These are phyloP conservation scores for Ceriops zippeliana DNA, from an alignment of 345 rosid species.

Conservation along the genomic window DNA sequence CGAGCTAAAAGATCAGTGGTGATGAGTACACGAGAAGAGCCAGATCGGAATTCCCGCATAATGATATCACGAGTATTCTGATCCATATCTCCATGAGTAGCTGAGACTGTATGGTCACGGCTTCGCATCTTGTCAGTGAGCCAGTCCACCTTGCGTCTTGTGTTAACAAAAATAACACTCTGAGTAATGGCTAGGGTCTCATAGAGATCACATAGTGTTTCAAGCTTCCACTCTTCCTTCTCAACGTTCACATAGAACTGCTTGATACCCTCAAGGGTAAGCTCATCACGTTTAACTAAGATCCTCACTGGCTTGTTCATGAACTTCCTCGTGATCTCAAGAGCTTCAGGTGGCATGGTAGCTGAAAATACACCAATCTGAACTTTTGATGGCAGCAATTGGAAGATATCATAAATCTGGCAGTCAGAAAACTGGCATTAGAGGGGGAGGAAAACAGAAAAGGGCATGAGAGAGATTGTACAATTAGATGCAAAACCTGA, in stretches of 20 bases:
- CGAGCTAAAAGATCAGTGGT: conserved; percentile 51
- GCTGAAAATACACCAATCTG: conserved; percentile 33
- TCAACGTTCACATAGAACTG: conserved; percentile 30
- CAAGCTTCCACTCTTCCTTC: conserved; percentile 30
- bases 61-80: conserved; percentile 54
- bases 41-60: conserved; percentile 50
- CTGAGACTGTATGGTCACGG: conserved; percentile 32
- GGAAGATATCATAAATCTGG: conserved; percentile 32
- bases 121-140: conserved; percentile 33
- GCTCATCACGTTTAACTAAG: conserved; percentile 34
- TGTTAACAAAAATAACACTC: conserved; percentile 33
- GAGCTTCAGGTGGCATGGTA: conserved; percentile 35
- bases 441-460: background rate
- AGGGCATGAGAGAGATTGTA: background rate
- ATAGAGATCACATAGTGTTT: conserved; percentile 28
- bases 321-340: conserved; percentile 32
- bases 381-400: conserved; percentile 30
- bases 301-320: conserved; percentile 37
- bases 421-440: background rate
- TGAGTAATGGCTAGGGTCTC: conserved; percentile 33
- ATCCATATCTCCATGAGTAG: conserved; percentile 40
- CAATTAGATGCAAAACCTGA: conserved; percentile 40
- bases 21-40: conserved; percentile 50
- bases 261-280: conserved; percentile 32
- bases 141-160: conserved; percentile 35